Evolutionary conservation across 345 rosid species (phyloP).

Genomic region (Eucalyptus microcorys): DNA sequence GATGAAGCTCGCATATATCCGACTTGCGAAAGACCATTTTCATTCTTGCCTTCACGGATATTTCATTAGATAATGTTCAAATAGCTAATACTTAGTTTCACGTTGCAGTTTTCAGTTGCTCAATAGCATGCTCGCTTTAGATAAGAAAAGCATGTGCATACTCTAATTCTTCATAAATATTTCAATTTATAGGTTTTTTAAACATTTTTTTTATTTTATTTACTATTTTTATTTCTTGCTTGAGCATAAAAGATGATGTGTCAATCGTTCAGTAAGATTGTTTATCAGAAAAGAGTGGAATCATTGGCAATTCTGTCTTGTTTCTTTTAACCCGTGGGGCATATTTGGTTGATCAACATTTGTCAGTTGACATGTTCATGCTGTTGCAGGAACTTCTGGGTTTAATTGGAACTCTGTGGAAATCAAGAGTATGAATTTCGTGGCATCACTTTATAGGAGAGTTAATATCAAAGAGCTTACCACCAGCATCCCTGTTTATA

Average conservation of each 20-base stretch:
- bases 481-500: slow-evolving; percentile 8
- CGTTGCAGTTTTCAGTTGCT: no score
- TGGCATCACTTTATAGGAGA: slow-evolving; percentile 7
- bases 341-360: not conserved
- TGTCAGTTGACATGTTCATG: not conserved
- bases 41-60: no score
- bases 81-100: no score
- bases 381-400: not conserved
- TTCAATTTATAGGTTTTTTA: no score
- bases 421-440: slow-evolving; percentile 7
- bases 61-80: no score
- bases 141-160: no score
- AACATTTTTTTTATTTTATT: no score
- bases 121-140: no score
- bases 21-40: no score
- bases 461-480: slow-evolving; percentile 14
- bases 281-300: not conserved
- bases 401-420: not conserved
- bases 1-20: no score
- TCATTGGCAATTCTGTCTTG: not conserved
- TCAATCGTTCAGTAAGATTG: not conserved
- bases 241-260: not conserved
- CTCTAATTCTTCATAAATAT: no score
- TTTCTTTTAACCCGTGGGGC: not conserved
- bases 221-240: not conserved